These are phyloP conservation scores for Pythium myriotylum DNA, from an alignment of 352 stramenopile genomes.

Conservation along the genomic window DNA sequence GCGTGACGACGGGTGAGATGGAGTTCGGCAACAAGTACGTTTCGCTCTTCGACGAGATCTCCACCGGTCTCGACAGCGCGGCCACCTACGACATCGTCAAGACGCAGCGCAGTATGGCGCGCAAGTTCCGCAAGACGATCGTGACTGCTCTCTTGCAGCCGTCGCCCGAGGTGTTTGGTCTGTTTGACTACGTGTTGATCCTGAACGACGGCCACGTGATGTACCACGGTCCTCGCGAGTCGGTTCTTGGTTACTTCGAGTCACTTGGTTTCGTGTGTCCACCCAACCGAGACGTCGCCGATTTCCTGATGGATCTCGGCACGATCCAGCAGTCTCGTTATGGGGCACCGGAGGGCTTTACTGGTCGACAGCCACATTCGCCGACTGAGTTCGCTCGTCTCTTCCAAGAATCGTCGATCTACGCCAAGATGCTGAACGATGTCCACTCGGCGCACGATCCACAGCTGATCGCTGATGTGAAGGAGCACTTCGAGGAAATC, in stretches of 20 bases:
- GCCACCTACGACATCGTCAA: constrained; percentile 90
- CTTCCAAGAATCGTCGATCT: constrained; percentile 26
- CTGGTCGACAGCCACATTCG: background rate
- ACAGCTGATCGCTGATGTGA: constrained; percentile 73
- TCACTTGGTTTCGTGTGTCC: constrained; percentile 31
- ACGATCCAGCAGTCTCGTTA: constrained; percentile 28
- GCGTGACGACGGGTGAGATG: constrained; percentile 82
- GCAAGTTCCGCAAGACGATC: constrained; percentile 37
- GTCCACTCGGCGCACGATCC: constrained; percentile 87
- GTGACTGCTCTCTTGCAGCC: constrained; percentile 43
- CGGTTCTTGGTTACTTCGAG: constrained; percentile 41
- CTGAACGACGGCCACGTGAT: constrained; percentile 48
- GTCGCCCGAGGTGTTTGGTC: constrained; percentile 30
- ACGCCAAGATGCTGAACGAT: constrained; percentile 51
- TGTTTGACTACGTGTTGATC: constrained; percentile 48
- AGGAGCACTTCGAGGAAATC: constrained; percentile 12
- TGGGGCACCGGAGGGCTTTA: background rate
- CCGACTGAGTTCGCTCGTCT: constrained; percentile 26
- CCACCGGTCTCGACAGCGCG: constrained; percentile 89
- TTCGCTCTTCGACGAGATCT: constrained; percentile 89
- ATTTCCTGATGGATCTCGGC: constrained; percentile 32
- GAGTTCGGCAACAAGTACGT: constrained; percentile 66
- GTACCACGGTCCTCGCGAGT: constrained; percentile 41
- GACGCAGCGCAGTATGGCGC: constrained; percentile 41
- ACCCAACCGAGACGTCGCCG: constrained; percentile 29